Conservation (phyloP, 169 alveolate genomes). For the Plasmodium coatneyi region DNA sequence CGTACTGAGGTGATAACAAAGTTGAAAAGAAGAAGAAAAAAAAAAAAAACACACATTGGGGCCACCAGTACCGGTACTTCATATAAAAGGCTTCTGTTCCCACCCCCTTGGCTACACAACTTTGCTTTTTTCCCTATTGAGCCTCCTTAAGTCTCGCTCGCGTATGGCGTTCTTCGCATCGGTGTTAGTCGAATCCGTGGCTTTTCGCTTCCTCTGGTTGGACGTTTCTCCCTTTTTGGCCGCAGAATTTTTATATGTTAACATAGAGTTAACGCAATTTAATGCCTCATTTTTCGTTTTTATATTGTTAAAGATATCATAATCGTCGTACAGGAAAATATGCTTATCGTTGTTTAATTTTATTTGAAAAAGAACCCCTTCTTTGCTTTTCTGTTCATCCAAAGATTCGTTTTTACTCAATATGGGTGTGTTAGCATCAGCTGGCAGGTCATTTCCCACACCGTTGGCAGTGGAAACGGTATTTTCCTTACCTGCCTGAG, state of each 20-base stretch:
- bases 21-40: not conserved
- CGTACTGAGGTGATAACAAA: not conserved
- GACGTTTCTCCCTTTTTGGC: slow-evolving; percentile 26
- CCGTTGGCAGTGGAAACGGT: not conserved
- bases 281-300: slow-evolving; percentile 56
- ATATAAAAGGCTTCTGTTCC: not conserved
- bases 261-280: slow-evolving; percentile 41
- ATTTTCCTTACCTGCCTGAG: slow-evolving; percentile 8
- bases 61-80: not conserved
- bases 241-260: slow-evolving; percentile 16
- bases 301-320: slow-evolving; percentile 40
- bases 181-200: not conserved
- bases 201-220: slow-evolving; percentile 29
- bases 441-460: not conserved
- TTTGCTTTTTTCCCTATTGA: slow-evolving; percentile 68
- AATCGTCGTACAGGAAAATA: slow-evolving; percentile 57
- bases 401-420: not conserved
- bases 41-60: not conserved
- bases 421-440: not conserved
- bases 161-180: slow-evolving; percentile 37
- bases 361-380: slow-evolving; percentile 26
- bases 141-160: slow-evolving; percentile 55
- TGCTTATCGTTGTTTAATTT: slow-evolving; percentile 24
- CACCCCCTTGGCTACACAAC: not conserved
- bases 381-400: slow-evolving; percentile 17